A percentile compares a stretch with the other conserved stretches of the same genome.
These are phyloP conservation scores for Vanderwaltozyma tropicalis DNA, from an alignment of 805 yeast species.

Conservation along the genomic window DNA sequence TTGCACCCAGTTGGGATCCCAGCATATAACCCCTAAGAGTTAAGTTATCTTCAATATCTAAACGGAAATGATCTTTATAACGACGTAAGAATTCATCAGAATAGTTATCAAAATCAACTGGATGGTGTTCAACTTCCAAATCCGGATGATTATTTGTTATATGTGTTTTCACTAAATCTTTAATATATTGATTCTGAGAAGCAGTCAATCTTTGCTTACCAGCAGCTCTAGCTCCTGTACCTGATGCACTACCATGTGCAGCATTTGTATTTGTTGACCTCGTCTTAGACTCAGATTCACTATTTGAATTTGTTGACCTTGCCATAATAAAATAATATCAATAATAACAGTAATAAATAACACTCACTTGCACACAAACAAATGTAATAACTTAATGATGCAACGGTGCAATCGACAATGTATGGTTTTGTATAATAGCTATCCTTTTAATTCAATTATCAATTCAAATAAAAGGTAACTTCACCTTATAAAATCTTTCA, in stretches of 20 bases:
- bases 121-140: slow-evolving; percentile 40
- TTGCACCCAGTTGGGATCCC: slow-evolving; percentile 62
- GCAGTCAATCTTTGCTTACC: slow-evolving; percentile 39
- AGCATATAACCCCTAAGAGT: slow-evolving; percentile 62
- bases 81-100: slow-evolving; percentile 55
- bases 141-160: slow-evolving; percentile 66
- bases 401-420: no score
- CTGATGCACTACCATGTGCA: slow-evolving; percentile 1
- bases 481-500: no score
- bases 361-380: no score
- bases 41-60: slow-evolving; percentile 49
- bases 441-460: no score
- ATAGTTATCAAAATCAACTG: slow-evolving; percentile 59
- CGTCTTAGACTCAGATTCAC: slow-evolving; percentile 23
- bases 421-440: no score
- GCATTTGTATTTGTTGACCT: slow-evolving; percentile 7
- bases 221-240: slow-evolving; percentile 5
- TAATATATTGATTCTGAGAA: slow-evolving; percentile 55
- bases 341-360: no score
- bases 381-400: no score
- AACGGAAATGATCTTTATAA: slow-evolving; percentile 51
- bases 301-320: slow-evolving; percentile 17
- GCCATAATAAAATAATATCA: slow-evolving; percentile 10
- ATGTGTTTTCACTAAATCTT: slow-evolving; percentile 55
- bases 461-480: no score